Evolutionary conservation across 352 stramenopile species (phyloP), one percentile per base, ranked within the genome.

Genomic region (Achlya hypogyna): DNA sequence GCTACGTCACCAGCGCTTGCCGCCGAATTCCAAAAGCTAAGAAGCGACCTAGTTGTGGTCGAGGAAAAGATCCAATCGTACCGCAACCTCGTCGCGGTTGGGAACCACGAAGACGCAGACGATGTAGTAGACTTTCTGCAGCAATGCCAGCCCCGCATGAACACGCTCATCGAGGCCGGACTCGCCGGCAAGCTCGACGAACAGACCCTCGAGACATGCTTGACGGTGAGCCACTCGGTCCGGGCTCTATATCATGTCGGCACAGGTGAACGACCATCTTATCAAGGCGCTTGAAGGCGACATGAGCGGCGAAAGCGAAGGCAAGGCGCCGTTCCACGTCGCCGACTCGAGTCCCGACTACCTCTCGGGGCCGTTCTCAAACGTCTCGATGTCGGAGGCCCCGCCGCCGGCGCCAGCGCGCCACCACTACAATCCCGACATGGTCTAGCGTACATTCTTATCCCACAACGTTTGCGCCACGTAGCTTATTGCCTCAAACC

Each of bases 131-230:
- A 94, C 65, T 94, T 94, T 60, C 62, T 94, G 49, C 82, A 76
- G 1, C 86, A 94, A 66, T 94, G 86, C 65, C 82, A 90, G 60
- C 86, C 84, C 5, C 82, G 86, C 51, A 94, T 94, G 83, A 94
- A 94, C 70, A 88, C 84, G 47, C 71, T 94, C 14, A 94, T 94
- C 70, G 86, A 94, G 74, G 86, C 84, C 54, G 86, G 86, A 0
- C 75, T 94, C 47, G 85, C 86, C 72, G 86, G 84, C 65, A 93
- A 91, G 72, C 84, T 94, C 56, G 80, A 91, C 65, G 86, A 94
- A 53, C 71, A 71, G 23, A 92, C 80, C 25, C 69, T 94, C 18
- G 86, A 94, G 68, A 70, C 85, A 62, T 94, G 86, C 64, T 75
- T 94, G n/a, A 92, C 81, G 52, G 85, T 93, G 67, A 32, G 78